Conservation (phyloP, 176 grass and related monocot species). For the Zoysia pacifica region DNA sequence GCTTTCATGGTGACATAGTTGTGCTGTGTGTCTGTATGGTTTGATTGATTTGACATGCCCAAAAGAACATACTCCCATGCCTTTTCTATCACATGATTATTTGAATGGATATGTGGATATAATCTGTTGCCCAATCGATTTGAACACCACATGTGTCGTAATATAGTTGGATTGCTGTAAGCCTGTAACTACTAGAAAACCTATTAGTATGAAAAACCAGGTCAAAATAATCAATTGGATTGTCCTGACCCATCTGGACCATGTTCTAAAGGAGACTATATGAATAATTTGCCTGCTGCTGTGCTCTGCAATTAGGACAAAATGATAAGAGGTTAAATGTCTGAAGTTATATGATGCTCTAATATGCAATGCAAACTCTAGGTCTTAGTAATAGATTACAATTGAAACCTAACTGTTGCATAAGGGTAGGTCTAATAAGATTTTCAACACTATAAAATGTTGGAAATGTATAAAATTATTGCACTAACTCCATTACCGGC, state of each 20-base stretch:
- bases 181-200: neutral
- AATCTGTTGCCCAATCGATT: neutral
- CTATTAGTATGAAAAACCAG: neutral
- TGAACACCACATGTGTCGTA: neutral
- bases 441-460: neutral
- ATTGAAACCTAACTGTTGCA: neutral
- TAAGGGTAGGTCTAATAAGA: slow-evolving; percentile 10
- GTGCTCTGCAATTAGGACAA: neutral
- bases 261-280: neutral
- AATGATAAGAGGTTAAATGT: neutral
- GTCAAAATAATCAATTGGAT: neutral
- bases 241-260: neutral
- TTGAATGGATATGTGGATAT: neutral
- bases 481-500: slow-evolving; percentile 1
- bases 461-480: neutral
- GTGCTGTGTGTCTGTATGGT: neutral
- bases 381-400: neutral
- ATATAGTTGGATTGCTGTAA: neutral
- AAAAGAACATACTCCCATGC: neutral
- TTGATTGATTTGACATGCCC: neutral
- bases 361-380: slow-evolving; percentile 8
- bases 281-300: neutral
- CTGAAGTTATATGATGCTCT: slow-evolving; percentile 14
- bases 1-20: neutral
- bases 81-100: neutral